phyloP scores from a whole-genome alignment of 257 asterid species.

The Ligustrum vulgare region DNA sequence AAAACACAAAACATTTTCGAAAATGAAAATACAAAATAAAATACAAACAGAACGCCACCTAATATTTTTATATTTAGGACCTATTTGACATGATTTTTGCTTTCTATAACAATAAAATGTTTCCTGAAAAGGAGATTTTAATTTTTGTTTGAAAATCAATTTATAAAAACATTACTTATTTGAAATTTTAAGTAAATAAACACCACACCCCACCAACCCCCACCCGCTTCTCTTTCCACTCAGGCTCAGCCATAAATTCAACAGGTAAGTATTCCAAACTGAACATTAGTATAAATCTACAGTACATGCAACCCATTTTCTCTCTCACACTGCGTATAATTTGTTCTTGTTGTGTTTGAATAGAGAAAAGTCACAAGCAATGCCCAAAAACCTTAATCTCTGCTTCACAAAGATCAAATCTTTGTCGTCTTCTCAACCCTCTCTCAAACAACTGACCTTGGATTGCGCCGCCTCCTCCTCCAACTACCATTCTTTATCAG shows the following conservation, averaged over 20 bases:
- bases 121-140: no score
- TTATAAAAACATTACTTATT: no score
- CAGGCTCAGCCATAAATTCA: slow-evolving; percentile 20
- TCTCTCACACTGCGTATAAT: background rate
- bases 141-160: no score
- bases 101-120: no score
- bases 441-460: slow-evolving; percentile 49
- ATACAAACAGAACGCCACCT: no score
- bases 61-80: no score
- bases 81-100: no score
- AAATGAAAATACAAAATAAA: no score
- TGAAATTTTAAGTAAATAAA: background rate
- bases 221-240: background rate
- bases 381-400: slow-evolving; percentile 54
- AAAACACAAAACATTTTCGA: no score
- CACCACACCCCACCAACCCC: background rate
- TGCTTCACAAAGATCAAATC: slow-evolving; percentile 65
- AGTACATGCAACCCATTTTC: background rate
- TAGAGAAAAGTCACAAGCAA: slow-evolving; percentile 12
- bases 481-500: slow-evolving; percentile 23
- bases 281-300: slow-evolving; percentile 3
- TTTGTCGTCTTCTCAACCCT: slow-evolving; percentile 38
- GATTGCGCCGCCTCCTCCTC: slow-evolving; percentile 22
- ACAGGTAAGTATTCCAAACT: slow-evolving; percentile 14
- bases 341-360: slow-evolving; percentile 2